Percentiles rank a stretch among this genome's conserved stretches.
These are phyloP conservation scores for Alloteropsis semialata DNA, from an alignment of 176 grass and related monocot species.

Conservation along the genomic window DNA sequence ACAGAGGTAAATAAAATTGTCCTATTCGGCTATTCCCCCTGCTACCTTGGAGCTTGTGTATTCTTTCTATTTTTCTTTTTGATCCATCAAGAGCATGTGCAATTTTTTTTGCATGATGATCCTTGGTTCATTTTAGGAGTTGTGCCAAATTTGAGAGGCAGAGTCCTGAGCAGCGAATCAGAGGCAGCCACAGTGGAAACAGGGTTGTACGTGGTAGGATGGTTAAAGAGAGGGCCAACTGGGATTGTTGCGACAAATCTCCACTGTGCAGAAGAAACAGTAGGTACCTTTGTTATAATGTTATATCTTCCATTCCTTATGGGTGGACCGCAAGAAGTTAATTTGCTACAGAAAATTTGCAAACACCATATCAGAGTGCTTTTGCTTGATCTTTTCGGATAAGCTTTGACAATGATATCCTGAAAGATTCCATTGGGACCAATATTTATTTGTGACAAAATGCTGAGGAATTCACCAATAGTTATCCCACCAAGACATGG, in stretches of 20 bases:
- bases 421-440: neutral
- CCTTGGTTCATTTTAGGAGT: conserved; percentile 47
- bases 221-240: conserved; percentile 97
- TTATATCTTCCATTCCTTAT: neutral
- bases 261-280: conserved; percentile 87
- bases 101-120: neutral
- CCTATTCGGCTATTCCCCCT: no score
- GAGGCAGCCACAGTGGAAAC: conserved; percentile 48
- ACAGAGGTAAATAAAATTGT: conserved; percentile 50
- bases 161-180: conserved; percentile 48
- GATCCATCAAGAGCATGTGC: neutral
- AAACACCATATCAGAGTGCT: neutral
- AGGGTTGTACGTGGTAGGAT: conserved; percentile 82
- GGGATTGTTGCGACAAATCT: conserved; percentile 87
- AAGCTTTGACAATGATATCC: neutral
- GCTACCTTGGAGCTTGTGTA: neutral
- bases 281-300: conserved; percentile 35
- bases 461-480: neutral
- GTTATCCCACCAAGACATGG: neutral
- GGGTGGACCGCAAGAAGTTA: neutral
- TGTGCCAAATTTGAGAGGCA: conserved; percentile 69
- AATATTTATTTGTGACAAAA: neutral
- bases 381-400: neutral
- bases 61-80: neutral
- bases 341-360: neutral